Evolutionary conservation across 352 stramenopile genomes (phyloP).

Genomic region (Thraustochytrium sp.): DNA sequence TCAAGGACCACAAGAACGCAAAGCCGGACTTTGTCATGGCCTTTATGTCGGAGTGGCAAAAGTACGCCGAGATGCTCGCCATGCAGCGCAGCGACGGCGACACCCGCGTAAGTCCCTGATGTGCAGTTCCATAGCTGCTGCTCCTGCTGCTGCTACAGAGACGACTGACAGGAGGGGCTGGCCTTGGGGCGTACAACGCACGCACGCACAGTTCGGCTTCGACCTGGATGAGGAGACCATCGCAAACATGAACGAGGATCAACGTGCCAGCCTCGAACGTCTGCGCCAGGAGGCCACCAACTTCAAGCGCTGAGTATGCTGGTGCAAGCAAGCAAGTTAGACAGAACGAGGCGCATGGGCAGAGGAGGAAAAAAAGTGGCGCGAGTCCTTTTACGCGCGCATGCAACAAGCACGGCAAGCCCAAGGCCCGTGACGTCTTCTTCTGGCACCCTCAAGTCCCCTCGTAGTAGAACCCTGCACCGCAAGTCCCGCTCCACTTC

Average conservation of each 20-base stretch:
- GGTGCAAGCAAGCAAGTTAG: no score
- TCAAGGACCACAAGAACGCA: slow-evolving; percentile 33
- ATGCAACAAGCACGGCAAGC: no score
- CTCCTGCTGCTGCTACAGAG: neutral
- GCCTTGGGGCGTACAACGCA: neutral
- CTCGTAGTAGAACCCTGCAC: no score
- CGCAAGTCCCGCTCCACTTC: no score
- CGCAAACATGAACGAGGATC: slow-evolving; percentile 33
- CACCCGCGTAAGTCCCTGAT: neutral
- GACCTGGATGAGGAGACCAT: slow-evolving; percentile 20
- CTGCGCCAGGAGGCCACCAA: slow-evolving; percentile 29
- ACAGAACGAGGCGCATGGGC: no score
- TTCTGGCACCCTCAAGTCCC: no score
- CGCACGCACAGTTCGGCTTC: neutral
- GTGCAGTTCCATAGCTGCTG: neutral
- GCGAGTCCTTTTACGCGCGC: no score
- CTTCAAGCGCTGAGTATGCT: no score
- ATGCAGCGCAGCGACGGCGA: neutral
- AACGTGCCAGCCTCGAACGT: slow-evolving; percentile 17
- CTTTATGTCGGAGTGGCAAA: slow-evolving; percentile 45
- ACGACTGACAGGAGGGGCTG: neutral
- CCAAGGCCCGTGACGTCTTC: no score
- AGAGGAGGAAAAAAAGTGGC: no score
- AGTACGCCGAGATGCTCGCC: slow-evolving; percentile 32
- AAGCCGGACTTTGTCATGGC: slow-evolving; percentile 40